A percentile compares a stretch with the other conserved stretches of the same genome.
Conservation (phyloP, 345 rosid species). For the Fremontodendron californicum region DNA sequence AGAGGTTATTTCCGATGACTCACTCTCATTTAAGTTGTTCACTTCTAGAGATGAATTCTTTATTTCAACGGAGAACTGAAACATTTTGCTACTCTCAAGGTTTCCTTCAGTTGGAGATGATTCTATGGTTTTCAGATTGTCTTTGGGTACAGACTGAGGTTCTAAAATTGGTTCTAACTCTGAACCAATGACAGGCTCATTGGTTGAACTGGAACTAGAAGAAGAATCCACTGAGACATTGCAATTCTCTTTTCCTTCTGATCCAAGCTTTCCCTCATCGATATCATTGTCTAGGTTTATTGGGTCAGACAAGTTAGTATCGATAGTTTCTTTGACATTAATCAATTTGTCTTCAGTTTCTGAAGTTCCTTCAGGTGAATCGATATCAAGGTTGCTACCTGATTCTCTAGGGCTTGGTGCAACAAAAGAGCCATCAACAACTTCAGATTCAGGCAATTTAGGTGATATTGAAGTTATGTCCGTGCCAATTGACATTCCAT, state of each 20-base stretch:
- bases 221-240: constrained; percentile 25
- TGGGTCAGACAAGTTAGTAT: constrained; percentile 28
- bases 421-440: constrained; percentile 23
- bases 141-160: constrained; percentile 29
- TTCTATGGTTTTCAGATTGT: constrained; percentile 22
- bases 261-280: constrained; percentile 23
- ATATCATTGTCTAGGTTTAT: constrained; percentile 26
- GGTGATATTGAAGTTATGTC: constrained; percentile 32
- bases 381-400: constrained; percentile 24
- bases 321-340: constrained; percentile 27
- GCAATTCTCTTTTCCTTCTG: constrained; percentile 24
- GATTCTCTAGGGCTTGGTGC: constrained; percentile 25
- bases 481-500: constrained; percentile 33
- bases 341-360: constrained; percentile 30
- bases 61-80: constrained; percentile 26
- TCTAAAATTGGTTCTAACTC: constrained; percentile 31
- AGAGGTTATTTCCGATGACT: constrained; percentile 27
- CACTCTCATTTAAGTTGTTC: constrained; percentile 30
- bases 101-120: constrained; percentile 33
- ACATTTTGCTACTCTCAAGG: constrained; percentile 30
- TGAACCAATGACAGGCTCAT: constrained; percentile 31
- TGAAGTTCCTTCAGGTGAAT: constrained; percentile 27
- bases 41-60: constrained; percentile 36
- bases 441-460: constrained; percentile 32
- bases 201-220: constrained; percentile 27